A percentile compares a stretch with the other conserved stretches of the same genome.
Evolutionary conservation across 2,329 filamentous ascomycete species (phyloP).

Genomic region (Mollisiaceae sp.): DNA sequence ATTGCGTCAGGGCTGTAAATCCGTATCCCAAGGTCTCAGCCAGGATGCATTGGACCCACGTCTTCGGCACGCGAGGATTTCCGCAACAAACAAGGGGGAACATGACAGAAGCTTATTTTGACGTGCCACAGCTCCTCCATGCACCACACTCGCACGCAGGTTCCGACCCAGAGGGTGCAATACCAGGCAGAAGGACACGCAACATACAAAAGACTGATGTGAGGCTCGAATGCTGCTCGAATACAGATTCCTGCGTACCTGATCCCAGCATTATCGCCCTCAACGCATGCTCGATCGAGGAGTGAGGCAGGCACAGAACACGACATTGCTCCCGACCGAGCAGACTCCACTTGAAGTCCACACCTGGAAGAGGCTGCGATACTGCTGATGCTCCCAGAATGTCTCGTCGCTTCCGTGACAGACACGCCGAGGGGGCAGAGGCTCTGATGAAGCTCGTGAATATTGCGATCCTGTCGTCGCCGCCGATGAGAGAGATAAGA

Average conservation of each 20-base stretch:
- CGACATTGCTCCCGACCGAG: background rate
- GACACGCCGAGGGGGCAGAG: background rate
- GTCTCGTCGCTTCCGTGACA: background rate
- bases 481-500: background rate
- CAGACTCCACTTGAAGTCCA: slow-evolving; percentile 1
- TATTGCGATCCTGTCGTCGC: background rate
- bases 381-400: background rate
- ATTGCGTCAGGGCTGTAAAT: slow-evolving; percentile 17
- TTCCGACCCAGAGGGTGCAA: background rate
- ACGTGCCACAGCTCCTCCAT: slow-evolving; percentile 7
- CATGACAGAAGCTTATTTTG: slow-evolving; percentile 26
- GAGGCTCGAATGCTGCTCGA: background rate
- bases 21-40: slow-evolving; percentile 12
- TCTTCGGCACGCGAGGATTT: slow-evolving; percentile 10
- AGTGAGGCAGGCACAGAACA: background rate
- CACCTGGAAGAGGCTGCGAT: slow-evolving; percentile 1
- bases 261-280: background rate
- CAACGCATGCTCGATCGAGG: background rate
- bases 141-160: background rate
- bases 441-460: slow-evolving; percentile 2
- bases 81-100: slow-evolving; percentile 12
- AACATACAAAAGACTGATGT: background rate
- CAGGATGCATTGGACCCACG: slow-evolving; percentile 16
- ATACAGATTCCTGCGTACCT: no score
- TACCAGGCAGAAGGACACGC: background rate